Evolutionary conservation across 345 rosid species (phyloP), one percentile per base, ranked within the genome.

Genomic region (Crucihimalaya himalaica): DNA sequence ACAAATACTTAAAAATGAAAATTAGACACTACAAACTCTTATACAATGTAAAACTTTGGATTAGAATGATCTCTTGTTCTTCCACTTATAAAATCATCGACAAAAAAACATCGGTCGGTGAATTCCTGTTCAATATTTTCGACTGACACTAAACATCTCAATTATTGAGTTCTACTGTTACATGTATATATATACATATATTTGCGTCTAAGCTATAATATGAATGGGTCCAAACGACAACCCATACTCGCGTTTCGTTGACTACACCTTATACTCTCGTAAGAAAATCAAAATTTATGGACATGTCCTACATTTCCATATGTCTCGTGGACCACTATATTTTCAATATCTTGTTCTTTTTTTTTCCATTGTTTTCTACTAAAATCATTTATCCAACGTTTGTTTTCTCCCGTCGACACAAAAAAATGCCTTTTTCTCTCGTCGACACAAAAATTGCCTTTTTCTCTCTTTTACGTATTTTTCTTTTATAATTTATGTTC

Each of bases 181-280:
- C 79, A 76, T 68, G 64, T 29, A 74, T 57, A 57, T 16, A 39
- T 16, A 46, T 8, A 45, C 10, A 71, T 6, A 70, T 48, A 72
- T 72, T 72, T 72, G 46, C 39, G 77, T 68, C 2, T 28, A 68
- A 54, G 0, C 42, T 43, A 40, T 40, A 13, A 11, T 51, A 50
- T 20, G 63, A 59, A 52, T 75, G 79, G 79, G 63, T 42, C 57
- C 56, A 42, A 59, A 75, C 74, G 79, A 75, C 74, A 52, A 25
- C 70, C 42, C 32, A 75, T 31, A 31, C 50, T 50, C 69, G 79
- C 79, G 79, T 75, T 68, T 75, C 74, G 63, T 76, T 69, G 74
- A 76, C 79, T 62, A 43, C 51, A 53, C 51, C 79, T 29, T 21
- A 71, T 23, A 70, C 57, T 23, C 60, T 25, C 23, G 4, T 45